These are phyloP conservation scores for Nasturtium officinale DNA, from an alignment of 345 rosid species.

Conservation along the genomic window DNA sequence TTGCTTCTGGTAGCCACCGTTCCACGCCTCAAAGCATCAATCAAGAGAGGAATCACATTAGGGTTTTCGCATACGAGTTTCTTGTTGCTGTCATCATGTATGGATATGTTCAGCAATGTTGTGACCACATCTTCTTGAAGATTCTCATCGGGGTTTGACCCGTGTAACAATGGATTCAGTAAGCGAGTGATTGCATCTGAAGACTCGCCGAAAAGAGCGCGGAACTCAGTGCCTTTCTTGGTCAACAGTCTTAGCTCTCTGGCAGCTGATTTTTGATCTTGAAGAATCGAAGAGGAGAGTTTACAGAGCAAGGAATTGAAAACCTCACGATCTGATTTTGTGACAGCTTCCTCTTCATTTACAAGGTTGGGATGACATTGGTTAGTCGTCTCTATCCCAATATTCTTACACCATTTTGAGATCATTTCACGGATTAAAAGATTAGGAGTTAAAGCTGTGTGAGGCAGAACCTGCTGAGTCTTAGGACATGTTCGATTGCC, in stretches of 20 bases:
- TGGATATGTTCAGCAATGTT: slow-evolving; percentile 79
- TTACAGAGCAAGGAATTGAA: slow-evolving; percentile 67
- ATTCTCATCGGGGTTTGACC: slow-evolving; percentile 50
- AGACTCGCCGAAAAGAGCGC: slow-evolving; percentile 74
- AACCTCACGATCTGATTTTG: slow-evolving; percentile 61
- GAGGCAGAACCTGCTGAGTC: slow-evolving; percentile 83
- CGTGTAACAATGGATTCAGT: slow-evolving; percentile 60
- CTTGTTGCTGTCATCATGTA: slow-evolving; percentile 93
- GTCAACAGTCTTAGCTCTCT: slow-evolving; percentile 77
- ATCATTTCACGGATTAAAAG: slow-evolving; percentile 75
- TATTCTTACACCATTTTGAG: slow-evolving; percentile 74
- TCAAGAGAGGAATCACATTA: slow-evolving; percentile 68
- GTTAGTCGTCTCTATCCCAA: slow-evolving; percentile 56
- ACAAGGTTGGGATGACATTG: slow-evolving; percentile 37
- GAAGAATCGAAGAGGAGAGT: slow-evolving; percentile 47
- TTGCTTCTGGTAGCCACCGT: slow-evolving; percentile 76
- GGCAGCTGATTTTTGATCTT: slow-evolving; percentile 79
- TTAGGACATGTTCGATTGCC: slow-evolving; percentile 88
- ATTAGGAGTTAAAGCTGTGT: slow-evolving; percentile 72
- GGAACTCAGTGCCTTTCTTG: slow-evolving; percentile 67
- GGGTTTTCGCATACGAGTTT: slow-evolving; percentile 84
- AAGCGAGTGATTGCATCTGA: slow-evolving; percentile 63
- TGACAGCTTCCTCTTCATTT: slow-evolving; percentile 54
- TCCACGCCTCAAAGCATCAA: slow-evolving; percentile 70
- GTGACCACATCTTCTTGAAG: slow-evolving; percentile 94